Percentiles rank a stretch among this genome's conserved stretches.
Conservation (phyloP, 108 stramenopile species). For the Nitzschia inconspicua region DNA sequence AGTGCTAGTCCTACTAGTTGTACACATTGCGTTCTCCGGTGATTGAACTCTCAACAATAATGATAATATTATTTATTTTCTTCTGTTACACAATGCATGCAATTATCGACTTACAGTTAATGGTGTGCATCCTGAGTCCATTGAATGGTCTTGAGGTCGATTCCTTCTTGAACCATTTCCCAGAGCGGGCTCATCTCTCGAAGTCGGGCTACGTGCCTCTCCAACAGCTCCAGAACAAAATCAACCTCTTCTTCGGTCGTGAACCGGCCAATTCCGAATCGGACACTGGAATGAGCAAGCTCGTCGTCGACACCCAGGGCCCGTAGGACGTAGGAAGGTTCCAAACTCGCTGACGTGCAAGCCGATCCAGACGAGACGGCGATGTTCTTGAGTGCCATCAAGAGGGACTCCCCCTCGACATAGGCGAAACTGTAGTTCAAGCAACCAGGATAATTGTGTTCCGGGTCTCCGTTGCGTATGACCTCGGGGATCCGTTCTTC, state of each 20-base stretch:
- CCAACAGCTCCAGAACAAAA: conserved; percentile 90
- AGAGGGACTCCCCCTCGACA: conserved; percentile 96
- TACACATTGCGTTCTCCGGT: no score
- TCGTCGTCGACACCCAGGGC: conserved; percentile 98
- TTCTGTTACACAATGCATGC: no score
- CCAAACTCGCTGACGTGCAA: conserved; percentile 96
- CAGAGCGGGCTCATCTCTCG: conserved; percentile 98
- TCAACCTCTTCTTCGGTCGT: conserved; percentile 96
- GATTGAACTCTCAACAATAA: no score
- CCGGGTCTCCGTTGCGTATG: conserved; percentile 89
- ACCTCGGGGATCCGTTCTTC: conserved; percentile 84
- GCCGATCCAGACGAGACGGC: conserved; percentile 97
- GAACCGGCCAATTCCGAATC: conserved; percentile 97
- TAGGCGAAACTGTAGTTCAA: conserved; percentile 98
- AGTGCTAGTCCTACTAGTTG: no score
- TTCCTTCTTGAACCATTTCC: conserved; percentile 99
- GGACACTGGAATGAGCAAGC: conserved; percentile 94
- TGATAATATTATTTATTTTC: no score
- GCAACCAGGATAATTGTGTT: conserved; percentile 89
- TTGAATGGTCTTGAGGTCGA: conserved; percentile 96
- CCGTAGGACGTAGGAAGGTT: conserved; percentile 97
- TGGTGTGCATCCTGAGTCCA: conserved; percentile 96
- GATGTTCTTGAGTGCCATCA: conserved; percentile 98
- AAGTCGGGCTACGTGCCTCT: conserved; percentile 89
- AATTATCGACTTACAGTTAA: neutral